Evolutionary conservation across 2,329 filamentous ascomycete species (phyloP), one percentile per base, ranked within the genome.

Genomic region (Aspergillus fumigatiaffinis): DNA sequence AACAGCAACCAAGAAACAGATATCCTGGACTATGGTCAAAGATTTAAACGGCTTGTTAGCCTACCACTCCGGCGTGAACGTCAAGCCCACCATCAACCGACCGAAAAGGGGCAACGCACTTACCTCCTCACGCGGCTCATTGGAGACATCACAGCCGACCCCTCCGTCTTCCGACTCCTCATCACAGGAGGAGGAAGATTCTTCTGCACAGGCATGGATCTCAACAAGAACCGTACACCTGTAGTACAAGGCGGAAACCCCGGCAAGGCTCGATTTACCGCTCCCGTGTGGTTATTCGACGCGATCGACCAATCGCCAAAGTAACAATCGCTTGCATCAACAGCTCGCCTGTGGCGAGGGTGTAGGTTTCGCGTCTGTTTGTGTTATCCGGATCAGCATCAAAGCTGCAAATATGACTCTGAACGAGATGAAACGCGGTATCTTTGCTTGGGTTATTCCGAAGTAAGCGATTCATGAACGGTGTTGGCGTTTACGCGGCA

Each of bases 201-300:
- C 61, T 78, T 78, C 58, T 78, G 74, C 56, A 76, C 76, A 0
- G 76, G 74, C 3, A 76, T 77, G 75, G 73, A 78, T 54, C 66
- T 76, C 0, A 58, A 42, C 9, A 64, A 63, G 25, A 57, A 46
- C 1, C 63, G 50, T 55, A 68, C 57, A 35, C 66, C 65, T 0
- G 66, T 67, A 2, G 67, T 56, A 1, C 58, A 26, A 12, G n/a
- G 8, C 41, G 20, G 41, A 21, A 42, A 10, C 23, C 38, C 41
- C 41, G 20, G 17, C 10, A n/a, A 42, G 4, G 58, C 63, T 9
- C 66, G 64, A 10, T 70, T 65, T 47, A 29, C 59, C 0, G 46
- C 61, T 1, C 51, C 74, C 5, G 62, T 63, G 1, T 52, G 58
- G 0, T 66, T 79, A 0, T 73, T 79, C 56, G 66, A 73, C 5